Percentiles rank a stretch among this genome's conserved stretches.
Evolutionary conservation across 106 monocot genomes (phyloP).

Genomic region (Hemerocallis citrina): DNA sequence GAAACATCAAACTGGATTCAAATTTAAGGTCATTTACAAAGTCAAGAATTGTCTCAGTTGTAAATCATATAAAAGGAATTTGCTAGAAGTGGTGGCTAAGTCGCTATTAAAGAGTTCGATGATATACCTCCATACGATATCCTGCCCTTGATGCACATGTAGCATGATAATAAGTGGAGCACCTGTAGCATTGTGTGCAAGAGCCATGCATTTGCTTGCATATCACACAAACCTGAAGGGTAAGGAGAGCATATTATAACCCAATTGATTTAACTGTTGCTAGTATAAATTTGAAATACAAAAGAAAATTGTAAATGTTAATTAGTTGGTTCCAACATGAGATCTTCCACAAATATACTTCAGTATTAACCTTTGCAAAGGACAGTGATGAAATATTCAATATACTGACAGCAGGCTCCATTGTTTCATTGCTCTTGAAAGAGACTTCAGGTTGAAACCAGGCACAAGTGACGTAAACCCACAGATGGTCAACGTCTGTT

Average conservation of each 20-base stretch:
- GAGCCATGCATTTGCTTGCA: constrained; percentile 96
- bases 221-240: constrained; percentile 60
- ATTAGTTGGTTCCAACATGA: neutral
- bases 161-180: constrained; percentile 84
- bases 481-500: constrained; percentile 59
- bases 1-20: too few species aligned
- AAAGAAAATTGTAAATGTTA: neutral
- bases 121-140: constrained; percentile 87
- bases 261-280: neutral
- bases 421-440: constrained; percentile 63
- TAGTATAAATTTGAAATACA: neutral
- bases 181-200: constrained; percentile 81
- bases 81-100: too few species aligned
- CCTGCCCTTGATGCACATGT: constrained; percentile 98
- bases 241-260: constrained; percentile 9
- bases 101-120: too few species aligned
- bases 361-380: constrained; percentile 64
- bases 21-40: too few species aligned
- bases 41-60: too few species aligned
- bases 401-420: constrained; percentile 95
- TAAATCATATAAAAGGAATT: too few species aligned
- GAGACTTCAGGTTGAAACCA: constrained; percentile 96
- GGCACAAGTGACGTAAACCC: constrained; percentile 97
- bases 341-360: neutral
- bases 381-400: constrained; percentile 62